A percentile compares a stretch with the other conserved stretches of the same genome.
These are phyloP conservation scores for Tranzscheliella williamsii DNA, from an alignment of 1,284 basidiomycete species.

Conservation along the genomic window DNA sequence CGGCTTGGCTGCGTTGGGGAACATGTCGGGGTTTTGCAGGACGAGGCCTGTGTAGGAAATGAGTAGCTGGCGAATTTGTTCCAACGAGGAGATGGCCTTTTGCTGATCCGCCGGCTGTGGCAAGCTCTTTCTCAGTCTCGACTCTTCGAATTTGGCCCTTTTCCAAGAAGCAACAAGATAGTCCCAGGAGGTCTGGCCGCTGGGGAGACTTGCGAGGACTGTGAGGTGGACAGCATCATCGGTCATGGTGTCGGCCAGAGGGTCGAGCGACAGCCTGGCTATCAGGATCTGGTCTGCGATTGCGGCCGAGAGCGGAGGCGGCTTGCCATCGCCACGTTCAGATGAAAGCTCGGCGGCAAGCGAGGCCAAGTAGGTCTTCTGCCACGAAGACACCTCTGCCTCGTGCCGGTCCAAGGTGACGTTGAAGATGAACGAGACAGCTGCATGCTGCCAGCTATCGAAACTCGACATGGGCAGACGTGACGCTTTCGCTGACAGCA, in stretches of 20 bases:
- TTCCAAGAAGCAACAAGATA: slow-evolving; percentile 92
- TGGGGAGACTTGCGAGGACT: slow-evolving; percentile 76
- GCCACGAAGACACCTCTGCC: slow-evolving; percentile 73
- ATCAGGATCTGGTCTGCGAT: slow-evolving; percentile 81
- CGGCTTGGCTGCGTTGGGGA: slow-evolving; percentile 65
- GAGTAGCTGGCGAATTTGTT: slow-evolving; percentile 65
- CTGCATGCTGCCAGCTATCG: slow-evolving; percentile 73
- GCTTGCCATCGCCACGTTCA: slow-evolving; percentile 69
- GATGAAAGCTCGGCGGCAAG: slow-evolving; percentile 73
- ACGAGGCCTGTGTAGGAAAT: slow-evolving; percentile 88
- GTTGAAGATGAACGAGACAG: slow-evolving; percentile 72
- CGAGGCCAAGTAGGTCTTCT: slow-evolving; percentile 80
- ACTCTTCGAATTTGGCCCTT: slow-evolving; percentile 42
- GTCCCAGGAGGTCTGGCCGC: slow-evolving; percentile 81
- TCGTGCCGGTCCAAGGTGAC: slow-evolving; percentile 78
- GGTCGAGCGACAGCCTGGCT: slow-evolving; percentile 80
- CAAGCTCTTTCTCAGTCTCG: slow-evolving; percentile 61
- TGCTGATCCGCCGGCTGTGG: slow-evolving; percentile 71
- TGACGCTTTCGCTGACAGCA: no score
- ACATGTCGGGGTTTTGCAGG: slow-evolving; percentile 87
- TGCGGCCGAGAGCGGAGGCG: slow-evolving; percentile 19
- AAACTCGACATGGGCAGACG: slow-evolving; percentile 4
- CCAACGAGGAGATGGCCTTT: slow-evolving; percentile 59
- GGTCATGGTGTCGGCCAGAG: slow-evolving; percentile 72
- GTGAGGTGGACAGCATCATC: slow-evolving; percentile 79